phyloP scores from a whole-genome alignment of 345 rosid species.

The Citrus hindsii region DNA sequence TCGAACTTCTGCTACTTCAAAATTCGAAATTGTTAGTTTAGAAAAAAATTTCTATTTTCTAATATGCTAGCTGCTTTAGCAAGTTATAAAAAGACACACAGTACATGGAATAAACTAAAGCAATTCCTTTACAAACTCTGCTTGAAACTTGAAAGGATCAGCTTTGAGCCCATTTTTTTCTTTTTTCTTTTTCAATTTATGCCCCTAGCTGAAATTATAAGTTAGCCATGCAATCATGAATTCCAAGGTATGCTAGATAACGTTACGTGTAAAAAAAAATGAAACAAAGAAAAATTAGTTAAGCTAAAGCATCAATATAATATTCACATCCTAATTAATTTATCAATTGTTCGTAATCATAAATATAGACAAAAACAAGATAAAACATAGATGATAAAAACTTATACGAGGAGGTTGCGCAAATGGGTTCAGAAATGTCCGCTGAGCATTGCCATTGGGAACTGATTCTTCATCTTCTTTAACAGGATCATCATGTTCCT shows the following conservation, averaged over 20 bases:
- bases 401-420: slow-evolving; percentile 17
- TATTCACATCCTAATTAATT: neutral
- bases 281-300: neutral
- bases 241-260: neutral
- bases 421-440: slow-evolving; percentile 15
- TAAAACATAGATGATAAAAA: neutral
- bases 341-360: neutral
- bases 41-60: neutral
- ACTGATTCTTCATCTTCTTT: slow-evolving; percentile 4
- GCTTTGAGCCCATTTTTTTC: neutral
- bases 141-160: neutral
- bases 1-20: slow-evolving; percentile 20
- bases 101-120: no score
- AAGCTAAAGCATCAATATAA: neutral
- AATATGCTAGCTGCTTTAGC: no score
- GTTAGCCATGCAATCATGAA: neutral
- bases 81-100: no score
- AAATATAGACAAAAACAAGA: neutral
- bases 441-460: neutral
- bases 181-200: neutral
- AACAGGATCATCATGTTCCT: slow-evolving; percentile 7
- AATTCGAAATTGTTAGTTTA: neutral
- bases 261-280: neutral
- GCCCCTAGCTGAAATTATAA: neutral
- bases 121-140: neutral